phyloP scores from a whole-genome alignment of 192 early-diverging fungal species.

The Coemansia sp. region DNA sequence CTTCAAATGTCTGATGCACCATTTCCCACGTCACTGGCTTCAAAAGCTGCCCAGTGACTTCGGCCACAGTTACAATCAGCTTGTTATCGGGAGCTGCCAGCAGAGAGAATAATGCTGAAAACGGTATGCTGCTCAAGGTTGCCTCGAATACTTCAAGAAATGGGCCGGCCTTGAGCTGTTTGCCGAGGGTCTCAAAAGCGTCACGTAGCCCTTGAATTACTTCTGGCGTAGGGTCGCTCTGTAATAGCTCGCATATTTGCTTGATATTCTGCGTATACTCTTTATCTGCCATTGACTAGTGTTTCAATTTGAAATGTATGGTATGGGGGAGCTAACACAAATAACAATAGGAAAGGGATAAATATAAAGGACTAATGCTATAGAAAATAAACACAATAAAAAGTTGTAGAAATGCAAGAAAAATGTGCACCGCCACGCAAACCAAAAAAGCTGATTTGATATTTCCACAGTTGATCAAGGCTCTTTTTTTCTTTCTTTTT shows the following conservation, averaged over 20 bases:
- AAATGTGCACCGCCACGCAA: too few relatives aligned
- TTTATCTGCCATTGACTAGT: conserved; percentile 22
- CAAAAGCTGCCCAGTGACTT: conserved; percentile 38
- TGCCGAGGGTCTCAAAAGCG: conserved; percentile 37
- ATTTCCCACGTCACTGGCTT: conserved; percentile 46
- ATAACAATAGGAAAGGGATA: too few relatives aligned
- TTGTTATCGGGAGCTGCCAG: conserved; percentile 41
- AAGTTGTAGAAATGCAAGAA: too few relatives aligned
- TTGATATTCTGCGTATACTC: conserved; percentile 36
- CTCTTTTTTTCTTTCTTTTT: too few relatives aligned
- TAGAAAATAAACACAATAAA: too few relatives aligned
- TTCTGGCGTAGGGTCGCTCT: conserved; percentile 46
- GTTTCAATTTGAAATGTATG: conserved; percentile 5
- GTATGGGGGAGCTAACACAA: neutral
- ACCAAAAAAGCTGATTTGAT: too few relatives aligned
- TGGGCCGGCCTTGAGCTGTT: conserved; percentile 41
- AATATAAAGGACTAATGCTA: too few relatives aligned
- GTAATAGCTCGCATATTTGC: conserved; percentile 47
- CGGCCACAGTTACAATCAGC: conserved; percentile 40
- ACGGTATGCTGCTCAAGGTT: conserved; percentile 44
- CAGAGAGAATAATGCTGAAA: conserved; percentile 48
- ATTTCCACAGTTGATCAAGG: too few relatives aligned
- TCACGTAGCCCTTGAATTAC: conserved; percentile 40
- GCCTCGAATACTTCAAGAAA: conserved; percentile 52
- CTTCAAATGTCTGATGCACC: conserved; percentile 50